Base-by-base conservation (phyloP, 75 land plant genomes). In the Cunninghamia lanceolata region DNA sequence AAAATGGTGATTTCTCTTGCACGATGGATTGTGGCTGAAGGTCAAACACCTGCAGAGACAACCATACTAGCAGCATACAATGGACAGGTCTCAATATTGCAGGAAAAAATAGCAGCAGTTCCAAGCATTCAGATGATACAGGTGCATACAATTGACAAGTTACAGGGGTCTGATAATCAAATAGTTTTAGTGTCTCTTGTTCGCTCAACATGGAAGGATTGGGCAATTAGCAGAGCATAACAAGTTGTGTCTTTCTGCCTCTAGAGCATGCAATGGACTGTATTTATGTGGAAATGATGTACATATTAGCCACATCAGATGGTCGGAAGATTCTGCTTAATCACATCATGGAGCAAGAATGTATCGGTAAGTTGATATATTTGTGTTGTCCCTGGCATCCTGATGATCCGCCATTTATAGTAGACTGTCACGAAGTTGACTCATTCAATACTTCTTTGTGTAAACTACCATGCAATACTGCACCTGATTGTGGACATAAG, bases 51-150 rank as follows among this genome's bases (percentile, higher is more conserved):
- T 42, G 7, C 52, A 8, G 45, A 82, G n/a, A 82, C 86, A 66
- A 85, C 82, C 32, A 54, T 88, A 32, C 87, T 88, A 34, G 87
- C 87, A 52, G 87, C 87, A n/a, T 85, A 88, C 34, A 16, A 32
- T 36, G 4, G 11, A 17, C 59, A 54, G 59, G 59, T 54, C 59
- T 13, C 13, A 54, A 4, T 54, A 54, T 54, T 54, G 59, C 59
- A 13, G 59, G 59, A 54, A 54, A 54, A 54, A 54, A 54, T 54
- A 17, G 59, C 59, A 54, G 13, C 17, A 54, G 59, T 54, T 54
- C 59, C 59, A 54, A 13, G 10, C 11, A 54, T 54, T 54, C 59
- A 54, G 59, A 9, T 13, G 1, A 54, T 54, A 54, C 59, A 54
- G 1, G 59, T 54, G 4, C 17, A 54, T 1, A 54, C 59, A 54